Base-by-base conservation (phyloP, 441 rosid genomes). In the Brassica hybrid region DNA sequence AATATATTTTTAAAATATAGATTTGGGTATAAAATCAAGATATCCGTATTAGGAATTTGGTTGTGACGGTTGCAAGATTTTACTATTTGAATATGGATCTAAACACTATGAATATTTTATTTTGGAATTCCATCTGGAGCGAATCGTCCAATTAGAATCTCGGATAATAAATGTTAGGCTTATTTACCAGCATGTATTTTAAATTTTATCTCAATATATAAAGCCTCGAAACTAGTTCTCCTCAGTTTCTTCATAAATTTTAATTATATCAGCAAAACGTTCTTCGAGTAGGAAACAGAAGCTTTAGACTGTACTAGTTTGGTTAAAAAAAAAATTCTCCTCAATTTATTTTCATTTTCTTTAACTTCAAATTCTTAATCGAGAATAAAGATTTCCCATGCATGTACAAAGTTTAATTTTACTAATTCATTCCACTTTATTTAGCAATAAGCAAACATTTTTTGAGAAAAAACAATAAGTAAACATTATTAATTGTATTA, bases 301-400 rank as follows among this genome's bases (percentile, higher is more conserved):
- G 16, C 16, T 43, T 10, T 43, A 56, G 65, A 38, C 4, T 32
- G 36, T 67, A 5, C 30, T 67, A 18, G n/a, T 27, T 75, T 67
- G 36, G 61, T 67, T 23, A 34, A 16, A 23, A 2, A 14, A 13
- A 45, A 32, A 73, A 67, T 50, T 25, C 1, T 58, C 23, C 56
- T 50, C 27, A 41, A 2, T 17, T 32, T 54, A 5, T 27, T 27
- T 27, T 27, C 32, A 27, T 27, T 27, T 27, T 27, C 19, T 57
- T 69, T 66, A 23, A 21, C 34, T 77, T 50, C 1, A 34, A 73
- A 76, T 52, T 71, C 60, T 70, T 32, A 59, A 79, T 76, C 73
- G 17, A 80, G 87, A 82, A 14, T 41, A 77, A 85, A 68, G 79
- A 74, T 80, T 84, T 84, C 60, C 6, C 81, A 88, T 85, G 91